Evolutionary conservation across 805 yeast genomes (phyloP).

Genomic region (Lipomyces chichibuensis): DNA sequence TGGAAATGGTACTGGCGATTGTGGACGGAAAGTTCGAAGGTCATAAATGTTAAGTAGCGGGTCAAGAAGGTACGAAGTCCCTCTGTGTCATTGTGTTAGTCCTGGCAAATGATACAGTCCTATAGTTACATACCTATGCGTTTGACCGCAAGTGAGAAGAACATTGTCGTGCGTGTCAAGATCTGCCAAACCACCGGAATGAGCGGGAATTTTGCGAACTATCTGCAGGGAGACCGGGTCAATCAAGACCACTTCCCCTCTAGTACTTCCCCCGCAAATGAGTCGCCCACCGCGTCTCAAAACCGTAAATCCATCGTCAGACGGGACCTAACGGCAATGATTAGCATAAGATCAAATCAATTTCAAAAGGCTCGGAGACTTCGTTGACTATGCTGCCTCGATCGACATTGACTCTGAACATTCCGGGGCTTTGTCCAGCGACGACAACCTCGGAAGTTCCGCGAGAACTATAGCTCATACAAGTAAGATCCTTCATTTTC

Average conservation of each 20-base stretch:
- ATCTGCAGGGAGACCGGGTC: slow-evolving; percentile 45
- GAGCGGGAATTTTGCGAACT: slow-evolving; percentile 42
- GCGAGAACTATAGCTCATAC: slow-evolving; percentile 40
- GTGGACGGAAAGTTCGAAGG: slow-evolving; percentile 66
- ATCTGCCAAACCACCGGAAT: slow-evolving; percentile 47
- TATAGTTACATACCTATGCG: slow-evolving; percentile 46
- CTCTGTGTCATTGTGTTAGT: slow-evolving; percentile 11
- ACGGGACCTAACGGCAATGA: slow-evolving; percentile 9
- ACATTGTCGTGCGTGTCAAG: slow-evolving; percentile 45
- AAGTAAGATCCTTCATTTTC: slow-evolving; percentile 35
- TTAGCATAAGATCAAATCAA: slow-evolving; percentile 16
- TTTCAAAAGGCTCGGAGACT: slow-evolving; percentile 34
- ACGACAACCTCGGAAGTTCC: slow-evolving; percentile 44
- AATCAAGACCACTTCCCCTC: slow-evolving; percentile 44
- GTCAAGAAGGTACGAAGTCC: slow-evolving; percentile 56
- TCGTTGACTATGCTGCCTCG: slow-evolving; percentile 44
- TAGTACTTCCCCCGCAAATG: slow-evolving; percentile 43
- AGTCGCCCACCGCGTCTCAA: slow-evolving; percentile 42
- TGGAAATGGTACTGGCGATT: slow-evolving; percentile 83
- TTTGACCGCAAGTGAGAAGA: slow-evolving; percentile 75
- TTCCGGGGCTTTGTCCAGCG: slow-evolving; percentile 41
- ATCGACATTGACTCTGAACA: slow-evolving; percentile 45
- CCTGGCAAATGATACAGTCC: neutral
- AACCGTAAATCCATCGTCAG: slow-evolving; percentile 38
- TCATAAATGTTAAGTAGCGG: slow-evolving; percentile 85